Evolutionary conservation across 306 rosid species (phyloP).

Genomic region (Senna tora): DNA sequence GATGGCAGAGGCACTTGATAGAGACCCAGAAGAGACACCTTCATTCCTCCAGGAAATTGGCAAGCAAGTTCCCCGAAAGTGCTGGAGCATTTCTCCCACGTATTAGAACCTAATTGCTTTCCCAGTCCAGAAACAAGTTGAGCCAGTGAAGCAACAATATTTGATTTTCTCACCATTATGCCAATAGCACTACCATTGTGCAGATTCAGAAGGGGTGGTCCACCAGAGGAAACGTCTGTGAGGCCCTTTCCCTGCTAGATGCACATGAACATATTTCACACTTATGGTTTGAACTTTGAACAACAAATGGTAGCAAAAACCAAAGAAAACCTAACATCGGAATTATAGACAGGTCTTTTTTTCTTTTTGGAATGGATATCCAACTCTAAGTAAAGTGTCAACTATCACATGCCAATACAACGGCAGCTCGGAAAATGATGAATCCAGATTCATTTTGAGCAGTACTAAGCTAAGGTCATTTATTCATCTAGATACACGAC

Average conservation of each 20-base stretch:
- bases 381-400: background rate
- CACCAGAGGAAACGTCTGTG: constrained; percentile 63
- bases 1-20: constrained; percentile 53
- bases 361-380: background rate
- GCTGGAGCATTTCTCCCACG: constrained; percentile 51
- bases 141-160: constrained; percentile 78
- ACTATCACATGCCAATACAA: constrained; percentile 1
- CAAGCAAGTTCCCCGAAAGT: constrained; percentile 74
- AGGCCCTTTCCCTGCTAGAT: constrained; percentile 70
- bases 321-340: background rate
- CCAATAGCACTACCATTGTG: constrained; percentile 74
- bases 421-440: constrained; percentile 3
- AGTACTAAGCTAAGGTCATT: constrained; percentile 6
- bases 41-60: constrained; percentile 69
- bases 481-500: constrained; percentile 11
- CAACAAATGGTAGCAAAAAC: constrained; percentile 14
- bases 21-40: constrained; percentile 73
- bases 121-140: constrained; percentile 62
- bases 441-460: constrained; percentile 8
- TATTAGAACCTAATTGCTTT: constrained; percentile 44
- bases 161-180: constrained; percentile 71
- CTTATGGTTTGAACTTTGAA: background rate
- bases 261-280: constrained; percentile 32
- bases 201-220: constrained; percentile 79
- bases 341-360: constrained; percentile 3